These are phyloP conservation scores for Colletotrichum shisoi DNA, from an alignment of 2,329 filamentous ascomycete species.

Conservation along the genomic window DNA sequence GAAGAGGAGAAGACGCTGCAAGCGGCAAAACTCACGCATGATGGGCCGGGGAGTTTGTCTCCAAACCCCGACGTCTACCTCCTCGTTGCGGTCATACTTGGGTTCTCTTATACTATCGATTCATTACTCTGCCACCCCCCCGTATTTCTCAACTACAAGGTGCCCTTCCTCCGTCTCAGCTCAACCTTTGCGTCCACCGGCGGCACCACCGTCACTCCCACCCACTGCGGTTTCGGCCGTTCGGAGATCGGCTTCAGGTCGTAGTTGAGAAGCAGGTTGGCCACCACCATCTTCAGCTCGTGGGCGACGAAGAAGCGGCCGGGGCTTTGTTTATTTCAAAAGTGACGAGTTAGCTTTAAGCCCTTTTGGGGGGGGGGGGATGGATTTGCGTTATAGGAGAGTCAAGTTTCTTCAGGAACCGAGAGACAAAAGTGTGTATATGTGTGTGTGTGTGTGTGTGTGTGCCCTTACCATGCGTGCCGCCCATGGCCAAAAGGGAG, in stretches of 20 bases:
- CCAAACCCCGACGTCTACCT: too few relatives aligned
- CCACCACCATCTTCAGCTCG: constrained; percentile 63
- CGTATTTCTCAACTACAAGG: not conserved
- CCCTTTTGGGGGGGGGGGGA: too few relatives aligned
- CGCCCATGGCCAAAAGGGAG: constrained; percentile 66
- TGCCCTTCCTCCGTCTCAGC: constrained; percentile 43
- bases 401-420: not conserved
- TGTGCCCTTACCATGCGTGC: constrained; percentile 55
- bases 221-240: constrained; percentile 53
- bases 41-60: too few relatives aligned
- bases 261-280: constrained; percentile 61
- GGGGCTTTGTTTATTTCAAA: constrained; percentile 47
- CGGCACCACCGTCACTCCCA: constrained; percentile 55
- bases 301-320: constrained; percentile 65
- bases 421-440: not conserved
- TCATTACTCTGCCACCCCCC: too few relatives aligned
- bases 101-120: not conserved
- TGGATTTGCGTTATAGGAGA: too few relatives aligned
- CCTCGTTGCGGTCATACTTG: too few relatives aligned
- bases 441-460: too few relatives aligned
- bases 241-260: constrained; percentile 55
- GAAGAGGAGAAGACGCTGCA: too few relatives aligned
- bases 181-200: constrained; percentile 47
- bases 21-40: too few relatives aligned
- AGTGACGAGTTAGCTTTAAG: too few relatives aligned